These are phyloP conservation scores for Malus hybrid DNA, from an alignment of 331 rosid species.

Conservation along the genomic window DNA sequence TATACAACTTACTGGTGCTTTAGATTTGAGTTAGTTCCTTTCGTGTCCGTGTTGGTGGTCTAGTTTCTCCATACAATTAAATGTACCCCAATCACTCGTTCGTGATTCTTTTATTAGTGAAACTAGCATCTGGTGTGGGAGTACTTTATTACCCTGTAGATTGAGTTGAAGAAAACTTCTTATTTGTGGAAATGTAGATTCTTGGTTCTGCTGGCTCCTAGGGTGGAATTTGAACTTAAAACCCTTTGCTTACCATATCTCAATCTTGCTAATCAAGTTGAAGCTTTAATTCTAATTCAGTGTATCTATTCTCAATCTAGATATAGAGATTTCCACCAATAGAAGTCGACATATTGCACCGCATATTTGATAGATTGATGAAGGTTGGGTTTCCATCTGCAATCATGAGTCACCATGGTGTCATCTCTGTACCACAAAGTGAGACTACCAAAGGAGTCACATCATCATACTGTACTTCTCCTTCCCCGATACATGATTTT, in stretches of 20 bases:
- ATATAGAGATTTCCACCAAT: not conserved
- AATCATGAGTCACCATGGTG: constrained; percentile 15
- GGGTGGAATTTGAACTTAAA: not conserved
- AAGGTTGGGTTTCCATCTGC: constrained; percentile 16
- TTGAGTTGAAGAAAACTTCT: no score
- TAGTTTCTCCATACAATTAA: not conserved
- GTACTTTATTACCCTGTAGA: not conserved
- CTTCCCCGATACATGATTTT: constrained; percentile 14
- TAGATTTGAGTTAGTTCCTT: constrained; percentile 10
- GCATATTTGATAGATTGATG: constrained; percentile 1
- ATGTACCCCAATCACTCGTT: no score
- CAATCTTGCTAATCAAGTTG: not conserved
- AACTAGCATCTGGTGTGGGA: not conserved
- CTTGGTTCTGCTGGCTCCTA: not conserved
- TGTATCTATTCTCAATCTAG: not conserved
- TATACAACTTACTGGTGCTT: not conserved
- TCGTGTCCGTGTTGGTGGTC: not conserved
- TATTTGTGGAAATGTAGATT: constrained; percentile 16
- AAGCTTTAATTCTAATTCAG: not conserved
- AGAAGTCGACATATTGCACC: not conserved
- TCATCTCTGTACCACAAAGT: constrained; percentile 7
- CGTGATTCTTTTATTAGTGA: not conserved
- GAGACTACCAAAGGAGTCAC: constrained; percentile 16
- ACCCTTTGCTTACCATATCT: not conserved
- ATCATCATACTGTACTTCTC: constrained; percentile 14